These are phyloP conservation scores for Aspergillus clavatus DNA, from an alignment of 2,329 filamentous ascomycete genomes.

Conservation along the genomic window DNA sequence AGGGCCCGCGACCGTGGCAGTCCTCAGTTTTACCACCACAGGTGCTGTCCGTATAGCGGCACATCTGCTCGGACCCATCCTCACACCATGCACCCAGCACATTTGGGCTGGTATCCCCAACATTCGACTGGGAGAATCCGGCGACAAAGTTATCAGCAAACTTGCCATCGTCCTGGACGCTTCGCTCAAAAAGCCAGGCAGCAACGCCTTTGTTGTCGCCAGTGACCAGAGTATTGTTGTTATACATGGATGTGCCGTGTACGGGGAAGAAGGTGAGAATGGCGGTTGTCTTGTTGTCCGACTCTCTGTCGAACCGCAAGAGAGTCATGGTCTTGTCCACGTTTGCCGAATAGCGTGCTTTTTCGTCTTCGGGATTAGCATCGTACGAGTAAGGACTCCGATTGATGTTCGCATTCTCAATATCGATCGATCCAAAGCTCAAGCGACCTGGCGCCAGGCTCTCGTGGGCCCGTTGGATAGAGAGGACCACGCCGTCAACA, in stretches of 20 bases:
- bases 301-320: slow-evolving; percentile 69
- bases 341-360: slow-evolving; percentile 59
- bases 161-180: slow-evolving; percentile 50
- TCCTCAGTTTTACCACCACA: slow-evolving; percentile 51
- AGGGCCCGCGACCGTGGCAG: slow-evolving; percentile 45
- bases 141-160: slow-evolving; percentile 71
- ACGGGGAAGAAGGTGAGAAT: slow-evolving; percentile 87
- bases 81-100: slow-evolving; percentile 85
- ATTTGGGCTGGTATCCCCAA: slow-evolving; percentile 88
- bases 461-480: slow-evolving; percentile 75
- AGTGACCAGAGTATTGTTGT: slow-evolving; percentile 84
- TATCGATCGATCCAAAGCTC: slow-evolving; percentile 62
- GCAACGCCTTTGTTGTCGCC: slow-evolving; percentile 98
- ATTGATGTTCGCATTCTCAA: slow-evolving; percentile 78
- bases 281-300: slow-evolving; percentile 71
- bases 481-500: slow-evolving; percentile 76
- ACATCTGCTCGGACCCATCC: slow-evolving; percentile 62
- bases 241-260: slow-evolving; percentile 84
- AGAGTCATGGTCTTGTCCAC: slow-evolving; percentile 76
- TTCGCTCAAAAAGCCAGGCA: slow-evolving; percentile 75
- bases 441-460: slow-evolving; percentile 65
- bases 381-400: slow-evolving; percentile 84
- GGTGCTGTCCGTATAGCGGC: slow-evolving; percentile 67
- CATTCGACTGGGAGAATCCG: slow-evolving; percentile 86
- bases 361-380: slow-evolving; percentile 74